Evolutionary conservation across 352 stramenopile species (phyloP), one percentile per base, ranked within the genome.

Genomic region (Phytopythium delawarense): DNA sequence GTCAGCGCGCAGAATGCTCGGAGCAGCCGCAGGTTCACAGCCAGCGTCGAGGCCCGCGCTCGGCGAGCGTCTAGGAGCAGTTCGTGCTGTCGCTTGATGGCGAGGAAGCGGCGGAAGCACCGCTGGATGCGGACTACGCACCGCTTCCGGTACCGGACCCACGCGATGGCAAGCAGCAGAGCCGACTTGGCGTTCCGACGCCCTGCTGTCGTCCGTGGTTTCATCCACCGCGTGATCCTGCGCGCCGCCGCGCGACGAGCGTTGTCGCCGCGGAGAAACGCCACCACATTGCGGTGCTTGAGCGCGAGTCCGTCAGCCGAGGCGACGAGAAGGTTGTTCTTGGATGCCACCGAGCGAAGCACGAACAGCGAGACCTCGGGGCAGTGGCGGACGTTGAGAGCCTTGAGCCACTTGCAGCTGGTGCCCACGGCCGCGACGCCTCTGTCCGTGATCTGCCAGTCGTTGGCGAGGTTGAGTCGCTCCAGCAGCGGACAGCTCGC

Each of bases 401-500:
- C 68, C 15, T 65, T 42, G 6, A 94, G 66, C 18, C 40, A 64
- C 4, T 40, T 64, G 46, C 72, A 88, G 3, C 61, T 40, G 34
- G 28, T 39, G 45, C 72, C 23, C 11, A 78, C 54, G 16, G 65
- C 53, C 34, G 61, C 56, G 9, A 94, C 34, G 4, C 75, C 79
- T 2, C 21, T 34, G 62, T 94, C 84, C 6, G 81, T 87, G 49
- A 94, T 54, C 46, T 90, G 76, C 79, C 81, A 88, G 72, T 94
- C 80, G 32, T 89, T 87, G 37, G 77, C 77, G 21, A 94, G 59
- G 13, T 79, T 67, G 35, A 94, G 70, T 16, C 68, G 69, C 66
- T 88, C 78, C 21, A 94, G 65, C 3, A 59, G 32, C 11, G 37
- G n/a, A 45, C 74, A 87, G 55, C 71, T 70, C 1, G 62, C 44